Conservation (phyloP, 768 basidiomycete genomes). For the Rossbeevera mucosa region DNA sequence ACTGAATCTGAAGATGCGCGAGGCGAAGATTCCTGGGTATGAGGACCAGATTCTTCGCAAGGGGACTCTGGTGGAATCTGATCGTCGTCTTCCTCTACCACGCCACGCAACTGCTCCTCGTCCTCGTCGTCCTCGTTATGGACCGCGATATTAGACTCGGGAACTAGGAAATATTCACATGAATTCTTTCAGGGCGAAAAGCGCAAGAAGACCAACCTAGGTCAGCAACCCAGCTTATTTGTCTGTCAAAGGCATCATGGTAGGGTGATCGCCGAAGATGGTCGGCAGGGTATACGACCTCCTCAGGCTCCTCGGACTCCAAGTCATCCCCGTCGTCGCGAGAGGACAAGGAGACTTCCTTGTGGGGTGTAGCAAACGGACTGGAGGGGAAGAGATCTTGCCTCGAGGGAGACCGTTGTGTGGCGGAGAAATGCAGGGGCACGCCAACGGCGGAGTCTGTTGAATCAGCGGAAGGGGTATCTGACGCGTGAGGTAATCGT, state of each 20-base stretch:
- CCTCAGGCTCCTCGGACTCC: constrained; percentile 42
- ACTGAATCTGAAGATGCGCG: constrained; percentile 55
- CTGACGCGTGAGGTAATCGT: constrained; percentile 48
- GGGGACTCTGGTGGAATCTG: constrained; percentile 51
- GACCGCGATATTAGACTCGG: constrained; percentile 61
- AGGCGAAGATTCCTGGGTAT: constrained; percentile 50
- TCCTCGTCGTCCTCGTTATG: constrained; percentile 49
- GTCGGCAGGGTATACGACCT: constrained; percentile 60
- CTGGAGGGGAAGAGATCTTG: constrained; percentile 62
- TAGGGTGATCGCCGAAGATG: constrained; percentile 49
- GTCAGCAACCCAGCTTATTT: constrained; percentile 75
- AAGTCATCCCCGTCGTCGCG: constrained; percentile 53
- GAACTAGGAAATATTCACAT: constrained; percentile 35
- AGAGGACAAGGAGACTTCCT: constrained; percentile 48
- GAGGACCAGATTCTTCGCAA: constrained; percentile 41
- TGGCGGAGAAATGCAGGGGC: constrained; percentile 44
- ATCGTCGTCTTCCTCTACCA: constrained; percentile 43
- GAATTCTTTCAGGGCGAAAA: constrained; percentile 4
- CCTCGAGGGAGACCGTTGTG: constrained; percentile 45
- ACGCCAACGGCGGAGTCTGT: constrained; percentile 44
- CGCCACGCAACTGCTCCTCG: constrained; percentile 33
- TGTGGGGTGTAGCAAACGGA: constrained; percentile 67
- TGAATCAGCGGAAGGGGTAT: constrained; percentile 46
- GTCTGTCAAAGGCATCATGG: constrained; percentile 45
- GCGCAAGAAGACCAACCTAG: constrained; percentile 49